Conservation (phyloP, 768 basidiomycete genomes). For the Boletus bicolor region DNA sequence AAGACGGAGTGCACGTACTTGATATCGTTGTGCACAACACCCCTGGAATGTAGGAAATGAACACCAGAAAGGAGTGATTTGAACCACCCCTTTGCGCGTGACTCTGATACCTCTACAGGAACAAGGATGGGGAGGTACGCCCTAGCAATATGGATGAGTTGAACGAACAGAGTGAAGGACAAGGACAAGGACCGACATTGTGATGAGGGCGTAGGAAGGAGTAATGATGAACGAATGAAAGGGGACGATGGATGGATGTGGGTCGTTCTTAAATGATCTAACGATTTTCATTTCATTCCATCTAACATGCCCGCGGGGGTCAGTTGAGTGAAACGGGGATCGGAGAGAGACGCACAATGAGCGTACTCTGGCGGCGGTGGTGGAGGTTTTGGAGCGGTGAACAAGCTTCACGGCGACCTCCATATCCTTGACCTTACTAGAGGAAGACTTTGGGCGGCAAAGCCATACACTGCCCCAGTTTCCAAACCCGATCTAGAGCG, state of each 20-base stretch:
- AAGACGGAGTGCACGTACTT: slow-evolving; percentile 56
- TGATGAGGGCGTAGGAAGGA: slow-evolving; percentile 84
- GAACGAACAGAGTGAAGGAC: background rate
- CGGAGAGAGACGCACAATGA: slow-evolving; percentile 59
- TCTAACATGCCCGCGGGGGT: slow-evolving; percentile 36
- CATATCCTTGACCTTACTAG: slow-evolving; percentile 39
- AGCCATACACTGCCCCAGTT: slow-evolving; percentile 94
- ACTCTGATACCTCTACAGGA: slow-evolving; percentile 83
- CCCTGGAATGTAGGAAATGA: slow-evolving; percentile 77
- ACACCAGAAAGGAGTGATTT: slow-evolving; percentile 76
- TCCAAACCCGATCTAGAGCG: slow-evolving; percentile 75
- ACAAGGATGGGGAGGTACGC: slow-evolving; percentile 81
- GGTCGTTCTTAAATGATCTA: slow-evolving; percentile 74
- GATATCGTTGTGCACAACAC: slow-evolving; percentile 91
- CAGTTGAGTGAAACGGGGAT: background rate
- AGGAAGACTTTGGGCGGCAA: slow-evolving; percentile 57
- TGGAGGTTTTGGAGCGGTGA: slow-evolving; percentile 73
- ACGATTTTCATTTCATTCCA: slow-evolving; percentile 99
- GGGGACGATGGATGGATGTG: slow-evolving; percentile 88
- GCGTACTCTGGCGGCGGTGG: slow-evolving; percentile 84
- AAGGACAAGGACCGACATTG: slow-evolving; percentile 61
- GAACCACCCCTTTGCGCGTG: slow-evolving; percentile 78
- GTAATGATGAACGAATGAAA: slow-evolving; percentile 95
- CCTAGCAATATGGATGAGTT: slow-evolving; percentile 45
- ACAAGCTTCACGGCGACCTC: slow-evolving; percentile 93